These are phyloP conservation scores for Fusarium xyrophilum DNA, from an alignment of 2,329 filamentous ascomycete genomes.

Conservation along the genomic window DNA sequence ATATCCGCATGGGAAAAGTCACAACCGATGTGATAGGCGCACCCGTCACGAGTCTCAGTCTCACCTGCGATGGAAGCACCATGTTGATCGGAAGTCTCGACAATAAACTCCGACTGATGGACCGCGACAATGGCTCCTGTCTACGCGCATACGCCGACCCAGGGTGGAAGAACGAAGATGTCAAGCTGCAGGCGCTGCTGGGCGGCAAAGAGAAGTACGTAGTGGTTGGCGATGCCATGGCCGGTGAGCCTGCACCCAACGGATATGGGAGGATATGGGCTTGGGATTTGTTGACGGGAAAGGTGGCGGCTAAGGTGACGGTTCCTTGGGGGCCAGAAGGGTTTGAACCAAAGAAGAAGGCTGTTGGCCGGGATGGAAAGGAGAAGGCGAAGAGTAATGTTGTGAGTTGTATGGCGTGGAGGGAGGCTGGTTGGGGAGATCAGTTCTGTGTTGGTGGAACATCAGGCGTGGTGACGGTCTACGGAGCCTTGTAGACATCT, in stretches of 20 bases:
- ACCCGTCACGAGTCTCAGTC: slow-evolving; percentile 75
- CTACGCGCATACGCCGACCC: slow-evolving; percentile 72
- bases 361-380: slow-evolving; percentile 66
- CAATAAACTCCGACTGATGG: slow-evolving; percentile 79
- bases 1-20: slow-evolving; percentile 76
- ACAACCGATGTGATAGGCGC: slow-evolving; percentile 74
- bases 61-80: slow-evolving; percentile 76
- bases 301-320: slow-evolving; percentile 67
- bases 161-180: slow-evolving; percentile 67
- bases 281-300: slow-evolving; percentile 84
- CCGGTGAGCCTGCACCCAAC: slow-evolving; percentile 33
- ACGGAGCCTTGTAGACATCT: slow-evolving; percentile 51
- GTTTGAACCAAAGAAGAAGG: slow-evolving; percentile 57
- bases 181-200: slow-evolving; percentile 78
- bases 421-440: slow-evolving; percentile 66
- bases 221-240: slow-evolving; percentile 78
- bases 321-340: slow-evolving; percentile 64
- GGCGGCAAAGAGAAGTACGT: slow-evolving; percentile 80
- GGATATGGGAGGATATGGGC: slow-evolving; percentile 71
- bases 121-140: slow-evolving; percentile 75
- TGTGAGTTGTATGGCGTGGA: slow-evolving; percentile 69
- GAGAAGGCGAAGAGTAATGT: slow-evolving; percentile 66
- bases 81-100: slow-evolving; percentile 79
- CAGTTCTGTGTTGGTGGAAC: slow-evolving; percentile 72
- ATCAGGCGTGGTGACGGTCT: slow-evolving; percentile 70